Percentiles rank a stretch among this genome's conserved stretches.
Evolutionary conservation across 2,329 filamentous ascomycete genomes (phyloP).

Genomic region (Microdochium trichocladiopsis): DNA sequence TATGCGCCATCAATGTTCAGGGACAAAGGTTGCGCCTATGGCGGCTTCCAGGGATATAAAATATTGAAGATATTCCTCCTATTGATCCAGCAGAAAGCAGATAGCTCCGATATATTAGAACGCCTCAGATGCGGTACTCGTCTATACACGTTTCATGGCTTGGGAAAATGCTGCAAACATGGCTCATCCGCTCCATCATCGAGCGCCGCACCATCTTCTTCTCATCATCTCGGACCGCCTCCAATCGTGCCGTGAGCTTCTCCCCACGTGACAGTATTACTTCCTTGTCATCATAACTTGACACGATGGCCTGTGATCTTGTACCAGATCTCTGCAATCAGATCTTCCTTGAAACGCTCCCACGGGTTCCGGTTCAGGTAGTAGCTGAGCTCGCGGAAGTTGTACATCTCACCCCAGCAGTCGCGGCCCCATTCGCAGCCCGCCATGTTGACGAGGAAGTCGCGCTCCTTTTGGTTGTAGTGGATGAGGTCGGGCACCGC

Average conservation of each 20-base stretch:
- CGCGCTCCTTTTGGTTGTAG: conserved; percentile 76
- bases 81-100: not conserved
- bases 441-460: conserved; percentile 98
- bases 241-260: too few relatives aligned
- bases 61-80: too few relatives aligned
- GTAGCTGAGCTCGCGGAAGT: conserved; percentile 86
- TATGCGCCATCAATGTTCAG: too few relatives aligned
- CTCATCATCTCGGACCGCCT: not conserved
- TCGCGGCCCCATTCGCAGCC: conserved; percentile 95
- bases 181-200: not conserved
- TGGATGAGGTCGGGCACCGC: conserved; percentile 72
- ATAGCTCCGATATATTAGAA: not conserved
- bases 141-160: not conserved
- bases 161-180: not conserved
- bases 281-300: conserved; percentile 30
- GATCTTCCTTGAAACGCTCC: conserved; percentile 67
- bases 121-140: not conserved
- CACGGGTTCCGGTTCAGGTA: conserved; percentile 77
- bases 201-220: not conserved
- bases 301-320: conserved; percentile 56
- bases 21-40: too few relatives aligned
- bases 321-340: conserved; percentile 53
- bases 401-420: conserved; percentile 97
- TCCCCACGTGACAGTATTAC: too few relatives aligned
- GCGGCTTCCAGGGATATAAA: too few relatives aligned